phyloP scores from a whole-genome alignment of 2,329 filamentous ascomycete species.

The Fusarium sp. region DNA sequence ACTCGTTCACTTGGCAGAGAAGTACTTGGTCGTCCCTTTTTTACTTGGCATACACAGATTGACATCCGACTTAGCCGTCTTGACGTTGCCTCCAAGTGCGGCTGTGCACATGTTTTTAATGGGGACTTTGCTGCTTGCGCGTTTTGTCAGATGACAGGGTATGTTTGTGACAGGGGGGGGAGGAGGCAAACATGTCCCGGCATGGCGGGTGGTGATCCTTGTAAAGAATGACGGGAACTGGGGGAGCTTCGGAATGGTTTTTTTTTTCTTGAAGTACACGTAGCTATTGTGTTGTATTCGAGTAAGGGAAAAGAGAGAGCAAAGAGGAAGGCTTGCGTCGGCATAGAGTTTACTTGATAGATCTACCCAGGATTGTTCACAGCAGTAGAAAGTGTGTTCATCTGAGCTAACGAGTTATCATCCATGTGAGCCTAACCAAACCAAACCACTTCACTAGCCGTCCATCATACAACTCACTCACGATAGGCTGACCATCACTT shows the following conservation, averaged over 20 bases:
- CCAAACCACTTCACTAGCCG: neutral
- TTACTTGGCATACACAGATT: neutral
- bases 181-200: neutral
- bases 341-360: neutral
- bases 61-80: conserved; percentile 6
- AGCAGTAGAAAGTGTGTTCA: neutral
- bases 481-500: neutral
- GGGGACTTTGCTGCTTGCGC: neutral
- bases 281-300: neutral
- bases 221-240: neutral
- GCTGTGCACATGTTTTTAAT: neutral
- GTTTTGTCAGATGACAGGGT: conserved; percentile 2
- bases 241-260: neutral
- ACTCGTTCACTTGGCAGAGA: neutral
- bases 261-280: neutral
- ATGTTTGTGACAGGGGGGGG: neutral
- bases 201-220: neutral
- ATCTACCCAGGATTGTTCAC: neutral
- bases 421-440: neutral
- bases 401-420: neutral
- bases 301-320: neutral
- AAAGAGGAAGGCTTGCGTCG: neutral
- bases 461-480: neutral
- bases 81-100: neutral
- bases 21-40: no score